These are phyloP conservation scores for Eremomyces bilateralis DNA, from an alignment of 495 filamentous ascomycete genomes.

Conservation along the genomic window DNA sequence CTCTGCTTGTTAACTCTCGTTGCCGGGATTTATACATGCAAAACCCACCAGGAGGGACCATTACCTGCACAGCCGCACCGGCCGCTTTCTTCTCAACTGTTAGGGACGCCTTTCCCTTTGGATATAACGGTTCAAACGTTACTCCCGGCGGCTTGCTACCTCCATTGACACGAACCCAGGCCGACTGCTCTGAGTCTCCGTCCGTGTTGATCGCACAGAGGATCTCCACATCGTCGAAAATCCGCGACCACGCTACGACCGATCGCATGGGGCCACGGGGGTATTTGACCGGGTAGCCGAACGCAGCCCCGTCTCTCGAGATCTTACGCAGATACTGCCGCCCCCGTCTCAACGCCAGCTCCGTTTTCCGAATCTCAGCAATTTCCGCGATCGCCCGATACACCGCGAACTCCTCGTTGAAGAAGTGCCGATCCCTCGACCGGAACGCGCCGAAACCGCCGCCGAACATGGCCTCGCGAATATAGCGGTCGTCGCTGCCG, in stretches of 20 bases:
- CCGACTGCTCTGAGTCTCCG: neutral
- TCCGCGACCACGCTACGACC: conserved; percentile 11
- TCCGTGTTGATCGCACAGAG: conserved; percentile 14
- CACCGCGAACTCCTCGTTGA: conserved; percentile 6
- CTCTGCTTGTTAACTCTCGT: too few species aligned
- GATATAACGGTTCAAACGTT: neutral
- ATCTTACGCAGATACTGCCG: conserved; percentile 12
- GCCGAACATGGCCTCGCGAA: conserved; percentile 13
- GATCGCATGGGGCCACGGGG: conserved; percentile 3
- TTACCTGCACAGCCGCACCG: too few species aligned
- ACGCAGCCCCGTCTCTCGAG: conserved; percentile 7
- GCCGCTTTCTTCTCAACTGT: too few species aligned
- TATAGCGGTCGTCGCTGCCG: conserved; percentile 6
- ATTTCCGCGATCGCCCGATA: conserved; percentile 8
- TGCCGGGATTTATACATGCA: too few species aligned
- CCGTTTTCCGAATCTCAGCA: conserved; percentile 1
- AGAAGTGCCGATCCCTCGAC: conserved; percentile 9
- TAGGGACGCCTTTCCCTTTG: neutral
- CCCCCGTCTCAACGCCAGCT: conserved; percentile 5
- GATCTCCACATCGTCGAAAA: conserved; percentile 10
- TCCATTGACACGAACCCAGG: conserved; percentile 9
- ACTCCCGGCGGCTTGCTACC: neutral
- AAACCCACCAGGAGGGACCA: too few species aligned
- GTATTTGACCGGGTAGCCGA: conserved; percentile 5
- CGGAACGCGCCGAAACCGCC: conserved; percentile 12